Base-by-base conservation (phyloP, 805 yeast genomes). In the Pichia occidentalis region DNA sequence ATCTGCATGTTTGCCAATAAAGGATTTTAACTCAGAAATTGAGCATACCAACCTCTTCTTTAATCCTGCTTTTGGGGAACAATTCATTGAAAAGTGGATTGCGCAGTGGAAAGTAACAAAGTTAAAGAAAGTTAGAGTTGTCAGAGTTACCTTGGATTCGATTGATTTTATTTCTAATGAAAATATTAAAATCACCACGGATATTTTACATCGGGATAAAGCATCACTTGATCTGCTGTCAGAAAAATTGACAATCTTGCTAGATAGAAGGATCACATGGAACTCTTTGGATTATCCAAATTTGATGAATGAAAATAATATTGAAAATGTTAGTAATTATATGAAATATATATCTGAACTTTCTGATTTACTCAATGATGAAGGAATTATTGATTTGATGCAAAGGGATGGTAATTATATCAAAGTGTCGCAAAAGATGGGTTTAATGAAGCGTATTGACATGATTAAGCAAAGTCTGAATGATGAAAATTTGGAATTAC, bases 401-500 rank as follows among this genome's bases (percentile, higher is more conserved):
- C 36, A 33, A 8, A 29, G 35, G 5, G 32, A 40, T 18, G 31
- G 29, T 10, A 44, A 50, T 17, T 57, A 53, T 30, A 34, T 49
- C 49, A 18, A 49, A 61, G 29, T 76, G 17, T 65, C 71, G 29
- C 61, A 67, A 32, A 73, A 70, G 43, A 65, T 66, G 38, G 41
- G 53, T 21, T 53, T 83, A 17, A 65, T 69, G 39, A 51, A 57
- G 11, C 67, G 77, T 42, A 78, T 88, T 17, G 70, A 63, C 9
- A 58, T 68, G 0, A 57, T 85, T 49, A 75, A 75, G 49, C 67
- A 71, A 32, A 63, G 81, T 33, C 72, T 87, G 46, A 80, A 95
- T 1, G 95, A 85, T 42, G 95, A 88, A 49, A 92, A 88, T 52
- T 64, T 92, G 51, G 95, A 85, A 47, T 65, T 92, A 32, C 67